Evolutionary conservation across 1,284 basidiomycete genomes (phyloP).

Genomic region (Apiotrichum porosum): DNA sequence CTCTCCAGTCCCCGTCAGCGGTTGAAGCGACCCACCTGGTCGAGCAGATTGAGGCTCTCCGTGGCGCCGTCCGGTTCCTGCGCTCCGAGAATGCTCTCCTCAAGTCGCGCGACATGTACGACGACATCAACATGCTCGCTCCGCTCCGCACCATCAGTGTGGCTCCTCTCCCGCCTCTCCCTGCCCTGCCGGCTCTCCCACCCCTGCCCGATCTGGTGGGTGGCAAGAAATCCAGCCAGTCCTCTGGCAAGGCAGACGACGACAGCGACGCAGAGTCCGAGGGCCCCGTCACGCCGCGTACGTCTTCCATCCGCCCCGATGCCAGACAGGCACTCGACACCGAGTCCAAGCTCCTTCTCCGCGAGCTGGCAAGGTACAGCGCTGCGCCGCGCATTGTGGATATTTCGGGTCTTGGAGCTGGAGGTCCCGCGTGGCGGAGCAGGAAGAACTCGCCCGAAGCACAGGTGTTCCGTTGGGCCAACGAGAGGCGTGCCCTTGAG

Average conservation of each 20-base stretch:
- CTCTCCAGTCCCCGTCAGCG: constrained; percentile 4
- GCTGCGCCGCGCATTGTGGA: constrained; percentile 76
- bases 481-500: constrained; percentile 65
- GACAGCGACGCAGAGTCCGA: constrained; percentile 14
- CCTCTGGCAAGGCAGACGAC: not conserved
- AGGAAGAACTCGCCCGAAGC: constrained; percentile 70
- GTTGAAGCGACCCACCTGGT: constrained; percentile 16
- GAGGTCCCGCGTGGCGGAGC: constrained; percentile 60
- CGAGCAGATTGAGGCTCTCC: constrained; percentile 76
- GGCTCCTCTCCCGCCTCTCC: not conserved
- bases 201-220: constrained; percentile 15
- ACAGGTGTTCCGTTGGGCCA: constrained; percentile 69
- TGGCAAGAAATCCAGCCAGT: not conserved
- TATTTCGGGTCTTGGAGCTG: constrained; percentile 54
- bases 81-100: constrained; percentile 87
- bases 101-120: constrained; percentile 79
- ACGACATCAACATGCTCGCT: constrained; percentile 71
- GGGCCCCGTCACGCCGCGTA: constrained; percentile 11
- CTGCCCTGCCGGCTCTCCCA: constrained; percentile 13
- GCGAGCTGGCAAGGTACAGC: constrained; percentile 75
- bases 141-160: constrained; percentile 48
- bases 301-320: constrained; percentile 47
- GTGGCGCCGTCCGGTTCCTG: constrained; percentile 80
- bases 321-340: constrained; percentile 65
- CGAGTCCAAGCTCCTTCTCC: constrained; percentile 74